phyloP scores from a whole-genome alignment of 2,329 filamentous ascomycete genomes.

The Phymatotrichopsis omnivora region DNA sequence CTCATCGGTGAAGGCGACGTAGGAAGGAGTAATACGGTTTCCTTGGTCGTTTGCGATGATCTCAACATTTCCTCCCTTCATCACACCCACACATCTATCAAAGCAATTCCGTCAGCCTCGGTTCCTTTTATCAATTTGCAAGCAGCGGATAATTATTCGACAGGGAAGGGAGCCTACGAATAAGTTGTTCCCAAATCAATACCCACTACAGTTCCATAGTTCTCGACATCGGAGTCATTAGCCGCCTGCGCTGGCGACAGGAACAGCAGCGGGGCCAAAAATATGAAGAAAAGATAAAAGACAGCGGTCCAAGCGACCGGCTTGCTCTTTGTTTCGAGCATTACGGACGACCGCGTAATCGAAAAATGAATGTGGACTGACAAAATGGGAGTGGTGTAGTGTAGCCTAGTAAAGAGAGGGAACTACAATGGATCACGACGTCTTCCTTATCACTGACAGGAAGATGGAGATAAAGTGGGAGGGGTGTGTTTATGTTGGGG shows the following conservation, averaged over 20 bases:
- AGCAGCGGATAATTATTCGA: too few species aligned
- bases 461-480: constrained; percentile 9
- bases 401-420: too few species aligned
- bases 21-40: constrained; percentile 91
- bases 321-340: constrained; percentile 28
- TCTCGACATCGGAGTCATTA: constrained; percentile 58
- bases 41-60: constrained; percentile 95
- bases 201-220: constrained; percentile 83
- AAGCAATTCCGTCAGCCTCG: neutral
- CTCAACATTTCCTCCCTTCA: constrained; percentile 90
- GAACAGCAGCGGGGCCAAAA: constrained; percentile 74
- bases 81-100: constrained; percentile 75
- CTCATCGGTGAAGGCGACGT: constrained; percentile 93
- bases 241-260: constrained; percentile 61
- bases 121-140: too few species aligned
- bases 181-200: constrained; percentile 90
- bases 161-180: constrained; percentile 35
- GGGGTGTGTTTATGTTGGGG: constrained; percentile 6
- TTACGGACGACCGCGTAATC: constrained; percentile 20
- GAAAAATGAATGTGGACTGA: constrained; percentile 10
- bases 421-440: too few species aligned
- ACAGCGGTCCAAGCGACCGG: constrained; percentile 61
- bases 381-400: constrained; percentile 7
- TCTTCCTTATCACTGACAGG: too few species aligned
- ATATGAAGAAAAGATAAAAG: constrained; percentile 83